phyloP scores from a whole-genome alignment of 2,329 filamentous ascomycete species.

The Rhynchosporium graminicola region DNA sequence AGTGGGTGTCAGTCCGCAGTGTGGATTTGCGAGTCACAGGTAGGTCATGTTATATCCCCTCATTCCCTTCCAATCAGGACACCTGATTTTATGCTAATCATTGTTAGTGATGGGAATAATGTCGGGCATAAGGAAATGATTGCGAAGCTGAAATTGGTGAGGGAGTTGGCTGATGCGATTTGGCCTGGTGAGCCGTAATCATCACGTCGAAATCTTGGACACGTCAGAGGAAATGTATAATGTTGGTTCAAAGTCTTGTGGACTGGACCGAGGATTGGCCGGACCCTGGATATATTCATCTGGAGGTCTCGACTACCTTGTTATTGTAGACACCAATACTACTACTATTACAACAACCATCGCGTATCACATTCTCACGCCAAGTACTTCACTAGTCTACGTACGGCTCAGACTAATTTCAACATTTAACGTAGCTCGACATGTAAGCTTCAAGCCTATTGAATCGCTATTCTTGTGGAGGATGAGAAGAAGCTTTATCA shows the following conservation, averaged over 20 bases:
- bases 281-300: too few species aligned
- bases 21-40: constrained; percentile 53
- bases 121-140: constrained; percentile 70
- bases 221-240: background rate
- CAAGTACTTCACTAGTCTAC: background rate
- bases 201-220: background rate
- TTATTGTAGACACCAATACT: background rate
- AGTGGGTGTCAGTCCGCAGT: constrained; percentile 69
- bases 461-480: too few species aligned
- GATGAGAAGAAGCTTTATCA: too few species aligned
- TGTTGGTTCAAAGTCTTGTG: background rate
- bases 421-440: too few species aligned
- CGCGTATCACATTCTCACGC: background rate
- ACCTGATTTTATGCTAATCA: too few species aligned
- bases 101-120: constrained; percentile 56
- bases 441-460: too few species aligned
- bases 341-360: too few species aligned
- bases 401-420: background rate
- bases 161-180: constrained; percentile 70
- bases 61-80: too few species aligned
- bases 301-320: background rate
- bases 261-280: too few species aligned
- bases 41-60: too few species aligned
- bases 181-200: constrained; percentile 50
- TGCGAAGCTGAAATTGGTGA: constrained; percentile 70